A percentile compares a stretch with the other conserved stretches of the same genome.
phyloP scores from a whole-genome alignment of 2,329 filamentous ascomycete species.

The Aulographum hederae region DNA sequence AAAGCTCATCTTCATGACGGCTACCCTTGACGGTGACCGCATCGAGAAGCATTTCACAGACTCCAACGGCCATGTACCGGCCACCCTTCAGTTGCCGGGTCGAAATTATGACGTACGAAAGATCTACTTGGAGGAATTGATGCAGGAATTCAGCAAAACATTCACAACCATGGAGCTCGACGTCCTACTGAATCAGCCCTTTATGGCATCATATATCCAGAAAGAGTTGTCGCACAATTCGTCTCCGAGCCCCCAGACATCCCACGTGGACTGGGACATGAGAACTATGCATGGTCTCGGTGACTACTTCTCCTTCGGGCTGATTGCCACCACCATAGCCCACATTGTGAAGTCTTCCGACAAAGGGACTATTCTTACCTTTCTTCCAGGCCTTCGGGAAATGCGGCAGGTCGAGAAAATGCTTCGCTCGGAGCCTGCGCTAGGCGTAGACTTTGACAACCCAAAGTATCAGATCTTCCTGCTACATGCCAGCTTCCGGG shows the following conservation, averaged over 20 bases:
- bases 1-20: slow-evolving; percentile 30
- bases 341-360: slow-evolving; percentile 2
- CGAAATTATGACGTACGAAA: slow-evolving; percentile 24
- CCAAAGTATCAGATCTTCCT: slow-evolving; percentile 23
- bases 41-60: slow-evolving; percentile 27
- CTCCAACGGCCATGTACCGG: slow-evolving; percentile 17
- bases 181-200: slow-evolving; percentile 5
- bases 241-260: not conserved
- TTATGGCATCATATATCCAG: slow-evolving; percentile 7
- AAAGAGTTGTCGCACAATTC: not conserved
- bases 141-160: slow-evolving; percentile 11
- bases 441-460: slow-evolving; percentile 24
- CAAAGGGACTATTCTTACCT: slow-evolving; percentile 22
- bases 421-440: slow-evolving; percentile 10
- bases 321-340: slow-evolving; percentile 4
- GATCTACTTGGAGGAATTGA: slow-evolving; percentile 23
- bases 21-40: slow-evolving; percentile 25
- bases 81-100: slow-evolving; percentile 24
- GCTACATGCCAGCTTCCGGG: slow-evolving; percentile 28
- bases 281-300: not conserved
- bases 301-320: not conserved
- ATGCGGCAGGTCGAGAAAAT: slow-evolving; percentile 16
- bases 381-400: slow-evolving; percentile 26
- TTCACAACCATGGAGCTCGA: slow-evolving; percentile 8
- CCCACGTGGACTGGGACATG: slow-evolving; percentile 1